Base-by-base conservation (phyloP, 306 rosid genomes). In the Sindora glabra region DNA sequence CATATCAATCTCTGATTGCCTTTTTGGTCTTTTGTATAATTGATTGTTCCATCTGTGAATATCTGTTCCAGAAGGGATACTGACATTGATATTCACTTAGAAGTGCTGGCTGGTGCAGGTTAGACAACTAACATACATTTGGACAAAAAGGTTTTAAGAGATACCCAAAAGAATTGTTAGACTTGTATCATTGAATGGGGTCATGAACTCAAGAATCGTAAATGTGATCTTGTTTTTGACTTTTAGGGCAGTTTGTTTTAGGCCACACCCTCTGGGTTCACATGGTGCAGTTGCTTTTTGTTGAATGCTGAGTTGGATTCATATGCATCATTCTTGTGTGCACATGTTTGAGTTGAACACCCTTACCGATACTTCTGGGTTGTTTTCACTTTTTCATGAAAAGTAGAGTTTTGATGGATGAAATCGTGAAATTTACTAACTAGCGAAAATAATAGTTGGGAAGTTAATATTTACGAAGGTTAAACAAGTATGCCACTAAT, bases 281-380 rank as follows among this genome's bases (percentile, higher is more conserved):
- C 65, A 59, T 59, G 65, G 21, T 41, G 64, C 64, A 14, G 26
- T 18, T 44, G 30, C 53, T 29, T 59, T 44, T 3, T 24, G 37
- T 15, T 58, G 34, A n/a, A 37, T 13, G 49, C 38, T 44, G 27
- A 29, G 54, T 59, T 59, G 65, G 65, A 59, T 44, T 59, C 65
- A 59, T 59, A 44, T 59, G 65, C 42, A 59, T 29, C 41, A 2
- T 22, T 17, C 42, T 59, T 42, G 54, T 17, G 34, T 29, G 33
- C 53, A 59, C 65, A 29, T 59, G 65, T 59, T 57, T 58, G 24
- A 48, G 25, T 11, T 4, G 46, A 13, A 40, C 18, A 8, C 2
- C 18, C 46, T 40, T 6, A n/a, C n/a, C n/a, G n/a, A n/a, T n/a
- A n/a, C n/a, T n/a, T n/a, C n/a, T n/a, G n/a, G n/a, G n/a, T n/a